Evolutionary conservation across 768 basidiomycete genomes (phyloP).

Genomic region (Russula ochroleuca): DNA sequence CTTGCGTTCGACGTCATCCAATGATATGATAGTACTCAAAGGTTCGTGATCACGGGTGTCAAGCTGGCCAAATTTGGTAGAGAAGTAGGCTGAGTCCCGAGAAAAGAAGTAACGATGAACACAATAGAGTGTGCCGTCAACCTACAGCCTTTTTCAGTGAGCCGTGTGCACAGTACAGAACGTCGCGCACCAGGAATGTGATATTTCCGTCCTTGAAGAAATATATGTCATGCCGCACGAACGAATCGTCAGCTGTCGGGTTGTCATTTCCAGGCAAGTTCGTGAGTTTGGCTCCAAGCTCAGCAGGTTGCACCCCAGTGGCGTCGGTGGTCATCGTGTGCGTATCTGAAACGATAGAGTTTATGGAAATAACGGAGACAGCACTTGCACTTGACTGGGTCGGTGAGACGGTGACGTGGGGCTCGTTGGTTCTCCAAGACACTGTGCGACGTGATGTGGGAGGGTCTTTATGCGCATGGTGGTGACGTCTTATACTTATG

Average conservation of each 20-base stretch:
- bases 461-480: no score
- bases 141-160: background rate
- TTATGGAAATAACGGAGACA: conserved; percentile 8
- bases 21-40: background rate
- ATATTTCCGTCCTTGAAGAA: conserved; percentile 25
- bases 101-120: conserved; percentile 24
- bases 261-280: background rate
- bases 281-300: background rate
- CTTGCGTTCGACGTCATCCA: conserved; percentile 1
- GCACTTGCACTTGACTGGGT: background rate
- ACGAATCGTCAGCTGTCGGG: background rate
- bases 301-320: background rate
- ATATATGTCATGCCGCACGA: conserved; percentile 5
- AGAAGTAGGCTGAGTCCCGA: conserved; percentile 16
- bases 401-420: background rate
- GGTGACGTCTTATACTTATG: no score
- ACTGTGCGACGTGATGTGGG: background rate
- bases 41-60: background rate
- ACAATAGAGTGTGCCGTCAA: conserved; percentile 7
- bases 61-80: background rate
- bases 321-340: background rate
- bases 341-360: background rate
- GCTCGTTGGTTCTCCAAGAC: background rate
- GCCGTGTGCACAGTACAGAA: background rate
- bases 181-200: conserved; percentile 19